Evolutionary conservation across 768 basidiomycete species (phyloP).

Genomic region (Hygrocybe coccinea): DNA sequence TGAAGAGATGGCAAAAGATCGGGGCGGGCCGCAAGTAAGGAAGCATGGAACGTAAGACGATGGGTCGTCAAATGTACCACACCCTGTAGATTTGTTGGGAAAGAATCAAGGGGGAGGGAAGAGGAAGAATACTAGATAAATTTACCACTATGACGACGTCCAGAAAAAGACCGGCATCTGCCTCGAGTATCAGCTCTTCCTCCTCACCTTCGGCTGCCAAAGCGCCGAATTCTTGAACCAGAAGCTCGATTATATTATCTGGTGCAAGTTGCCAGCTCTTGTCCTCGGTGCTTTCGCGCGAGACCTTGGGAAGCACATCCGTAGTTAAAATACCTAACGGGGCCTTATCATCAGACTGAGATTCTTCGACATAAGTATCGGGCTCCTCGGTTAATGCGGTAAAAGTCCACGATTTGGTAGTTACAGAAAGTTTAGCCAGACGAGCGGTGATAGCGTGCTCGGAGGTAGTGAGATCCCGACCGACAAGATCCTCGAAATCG

Average conservation of each 20-base stretch:
- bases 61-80: slow-evolving; percentile 63
- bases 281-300: neutral
- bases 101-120: neutral
- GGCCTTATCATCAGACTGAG: slow-evolving; percentile 2
- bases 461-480: slow-evolving; percentile 32
- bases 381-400: slow-evolving; percentile 22
- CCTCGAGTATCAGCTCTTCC: slow-evolving; percentile 50
- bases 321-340: neutral
- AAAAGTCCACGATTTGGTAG: slow-evolving; percentile 28
- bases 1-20: slow-evolving; percentile 28
- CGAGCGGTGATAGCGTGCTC: slow-evolving; percentile 33
- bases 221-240: slow-evolving; percentile 55
- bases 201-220: slow-evolving; percentile 40
- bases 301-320: neutral
- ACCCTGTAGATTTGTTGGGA: slow-evolving; percentile 32
- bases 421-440: slow-evolving; percentile 37
- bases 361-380: slow-evolving; percentile 18
- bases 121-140: slow-evolving; percentile 17
- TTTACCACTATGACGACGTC: slow-evolving; percentile 46
- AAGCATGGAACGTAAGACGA: slow-evolving; percentile 61
- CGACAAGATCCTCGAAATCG: slow-evolving; percentile 41
- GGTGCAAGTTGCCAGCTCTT: slow-evolving; percentile 35
- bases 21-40: slow-evolving; percentile 45
- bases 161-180: slow-evolving; percentile 46
- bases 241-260: slow-evolving; percentile 44